phyloP scores from a whole-genome alignment of 1,139 yeast species.

The Yamadazyma atlantica region DNA sequence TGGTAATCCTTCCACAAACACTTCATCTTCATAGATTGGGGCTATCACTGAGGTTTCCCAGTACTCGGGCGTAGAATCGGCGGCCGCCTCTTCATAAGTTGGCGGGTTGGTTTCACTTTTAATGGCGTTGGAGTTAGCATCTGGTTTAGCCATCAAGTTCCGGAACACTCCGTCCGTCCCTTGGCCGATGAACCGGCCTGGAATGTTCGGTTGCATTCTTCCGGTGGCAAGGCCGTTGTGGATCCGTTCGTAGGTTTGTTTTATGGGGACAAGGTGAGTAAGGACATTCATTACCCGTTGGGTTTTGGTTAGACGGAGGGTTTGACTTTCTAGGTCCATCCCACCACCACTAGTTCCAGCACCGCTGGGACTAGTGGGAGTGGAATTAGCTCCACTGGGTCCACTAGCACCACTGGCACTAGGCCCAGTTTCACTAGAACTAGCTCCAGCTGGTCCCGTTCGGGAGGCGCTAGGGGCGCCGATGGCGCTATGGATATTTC shows the following conservation, averaged over 20 bases:
- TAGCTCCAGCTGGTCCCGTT: too few relatives aligned
- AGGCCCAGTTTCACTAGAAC: constrained; percentile 1
- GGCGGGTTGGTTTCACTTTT: constrained; percentile 69
- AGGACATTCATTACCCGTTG: constrained; percentile 35
- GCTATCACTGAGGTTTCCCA: constrained; percentile 92
- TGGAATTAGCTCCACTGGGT: too few relatives aligned
- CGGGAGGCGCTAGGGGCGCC: too few relatives aligned
- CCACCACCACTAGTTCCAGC: too few relatives aligned
- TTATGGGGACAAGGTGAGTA: constrained; percentile 37
- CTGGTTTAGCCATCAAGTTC: constrained; percentile 86
- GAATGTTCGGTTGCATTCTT: constrained; percentile 44
- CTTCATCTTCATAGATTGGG: constrained; percentile 82
- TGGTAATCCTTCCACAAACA: constrained; percentile 92
- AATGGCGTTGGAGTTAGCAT: constrained; percentile 41
- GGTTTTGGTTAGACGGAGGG: constrained; percentile 21
- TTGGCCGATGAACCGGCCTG: constrained; percentile 50
- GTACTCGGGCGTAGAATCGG: constrained; percentile 93
- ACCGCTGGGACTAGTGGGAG: too few relatives aligned
- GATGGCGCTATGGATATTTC: constrained; percentile 17
- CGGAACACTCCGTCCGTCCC: constrained; percentile 91
- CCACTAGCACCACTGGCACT: too few relatives aligned
- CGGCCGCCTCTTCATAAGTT: constrained; percentile 90
- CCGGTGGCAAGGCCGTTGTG: constrained; percentile 46
- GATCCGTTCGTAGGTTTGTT: constrained; percentile 45
- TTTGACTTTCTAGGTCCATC: constrained; percentile 22